Conservation (phyloP, 257 asterid genomes). For the Datura wrightii region DNA sequence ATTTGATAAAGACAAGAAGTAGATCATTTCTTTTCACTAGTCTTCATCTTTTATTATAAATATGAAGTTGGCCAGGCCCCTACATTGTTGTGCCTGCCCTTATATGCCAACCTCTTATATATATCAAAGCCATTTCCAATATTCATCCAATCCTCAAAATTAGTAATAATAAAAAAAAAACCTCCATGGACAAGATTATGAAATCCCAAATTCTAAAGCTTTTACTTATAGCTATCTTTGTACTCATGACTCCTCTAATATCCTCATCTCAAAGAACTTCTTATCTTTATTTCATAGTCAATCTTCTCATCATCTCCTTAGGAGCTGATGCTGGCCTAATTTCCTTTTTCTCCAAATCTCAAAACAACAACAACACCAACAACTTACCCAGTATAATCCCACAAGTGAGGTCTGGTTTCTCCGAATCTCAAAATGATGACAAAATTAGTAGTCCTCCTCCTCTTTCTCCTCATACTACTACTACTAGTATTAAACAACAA, state of each 20-base stretch:
- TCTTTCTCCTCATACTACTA: not conserved
- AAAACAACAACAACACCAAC: not conserved
- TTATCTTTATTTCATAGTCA: constrained; percentile 58
- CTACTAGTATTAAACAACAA: not conserved
- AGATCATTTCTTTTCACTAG: not conserved
- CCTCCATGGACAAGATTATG: constrained; percentile 40
- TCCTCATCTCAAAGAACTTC: constrained; percentile 55
- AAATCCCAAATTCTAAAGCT: constrained; percentile 50
- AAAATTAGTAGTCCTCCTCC: not conserved
- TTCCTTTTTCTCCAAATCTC: constrained; percentile 47
- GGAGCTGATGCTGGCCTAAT: constrained; percentile 73
- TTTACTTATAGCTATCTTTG: constrained; percentile 43
- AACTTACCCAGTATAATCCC: too few species aligned
- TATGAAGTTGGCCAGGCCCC: constrained; percentile 19
- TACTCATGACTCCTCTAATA: constrained; percentile 51
- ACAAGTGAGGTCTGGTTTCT: too few species aligned
- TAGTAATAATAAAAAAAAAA: not conserved
- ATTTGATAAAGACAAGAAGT: not conserved
- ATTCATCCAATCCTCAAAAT: not conserved
- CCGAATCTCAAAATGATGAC: constrained; percentile 24
- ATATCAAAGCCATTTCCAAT: not conserved
- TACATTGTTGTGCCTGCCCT: not conserved
- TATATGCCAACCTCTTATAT: not conserved
- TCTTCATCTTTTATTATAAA: constrained; percentile 9
- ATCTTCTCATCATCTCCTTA: constrained; percentile 57